phyloP scores from a whole-genome alignment of 2,329 filamentous ascomycete genomes.

The Claviceps humidiphila region DNA sequence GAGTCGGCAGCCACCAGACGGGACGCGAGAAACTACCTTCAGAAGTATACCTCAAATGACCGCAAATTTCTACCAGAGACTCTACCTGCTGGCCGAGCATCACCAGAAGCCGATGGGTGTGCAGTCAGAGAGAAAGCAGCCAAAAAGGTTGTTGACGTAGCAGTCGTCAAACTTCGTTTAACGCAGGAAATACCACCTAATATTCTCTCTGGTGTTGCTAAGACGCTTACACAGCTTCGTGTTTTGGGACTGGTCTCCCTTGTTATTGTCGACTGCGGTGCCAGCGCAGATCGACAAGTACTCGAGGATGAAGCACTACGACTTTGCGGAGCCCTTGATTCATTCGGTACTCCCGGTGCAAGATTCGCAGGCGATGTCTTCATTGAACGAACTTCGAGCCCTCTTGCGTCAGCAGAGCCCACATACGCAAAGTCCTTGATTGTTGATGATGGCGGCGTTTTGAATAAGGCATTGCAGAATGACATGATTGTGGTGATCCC shows the following conservation, averaged over 20 bases:
- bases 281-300: slow-evolving; percentile 24
- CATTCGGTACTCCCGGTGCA: slow-evolving; percentile 52
- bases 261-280: slow-evolving; percentile 64
- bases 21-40: slow-evolving; percentile 82
- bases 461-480: slow-evolving; percentile 19
- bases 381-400: slow-evolving; percentile 2
- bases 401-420: slow-evolving; percentile 5
- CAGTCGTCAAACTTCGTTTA: slow-evolving; percentile 70
- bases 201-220: slow-evolving; percentile 61
- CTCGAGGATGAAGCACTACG: slow-evolving; percentile 55
- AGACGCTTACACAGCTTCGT: slow-evolving; percentile 71
- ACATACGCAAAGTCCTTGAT: slow-evolving; percentile 14
- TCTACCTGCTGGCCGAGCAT: neutral
- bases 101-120: neutral
- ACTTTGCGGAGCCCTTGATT: slow-evolving; percentile 62
- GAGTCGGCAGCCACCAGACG: slow-evolving; percentile 83
- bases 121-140: neutral
- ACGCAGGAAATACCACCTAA: slow-evolving; percentile 58
- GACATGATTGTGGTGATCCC: slow-evolving; percentile 25
- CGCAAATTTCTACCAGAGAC: slow-evolving; percentile 3
- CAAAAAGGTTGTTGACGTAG: slow-evolving; percentile 41
- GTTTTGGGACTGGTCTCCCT: slow-evolving; percentile 71
- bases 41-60: slow-evolving; percentile 52
- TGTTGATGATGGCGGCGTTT: slow-evolving; percentile 18
- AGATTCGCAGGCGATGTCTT: slow-evolving; percentile 45